Evolutionary conservation across 805 yeast species (phyloP), one percentile per base, ranked within the genome.

Genomic region (Ascoidea asiatica): DNA sequence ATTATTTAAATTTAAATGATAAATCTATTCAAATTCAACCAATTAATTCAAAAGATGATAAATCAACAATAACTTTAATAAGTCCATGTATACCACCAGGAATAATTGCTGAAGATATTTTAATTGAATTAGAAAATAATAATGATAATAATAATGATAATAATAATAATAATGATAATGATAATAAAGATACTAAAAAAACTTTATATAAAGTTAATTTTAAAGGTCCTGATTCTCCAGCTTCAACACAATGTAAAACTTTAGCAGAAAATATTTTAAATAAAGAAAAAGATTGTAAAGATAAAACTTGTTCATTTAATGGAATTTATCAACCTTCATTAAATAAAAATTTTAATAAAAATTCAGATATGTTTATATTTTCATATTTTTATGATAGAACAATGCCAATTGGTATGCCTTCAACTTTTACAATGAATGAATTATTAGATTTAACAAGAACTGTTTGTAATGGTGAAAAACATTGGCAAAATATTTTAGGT

Each of bases 271-370:
- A 72, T 44, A 75, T 87, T 38, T 72, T 92, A 58, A 81, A 85
- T 66, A 90, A 90, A 66, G 95, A 88, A 38, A 70, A 74, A 15
- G 77, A 70, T 49, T 92, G 99, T 70, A 59, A 67, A 1, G 58
- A 69, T 29, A 74, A 77, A 47, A 94, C 98, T 44, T 92, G 99
- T 63, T 85, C 97, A 2, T 92, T 92, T 73, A 87, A 90, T 59
- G 98, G 99, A 58, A 83, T 88, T 43, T 95, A 94, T 63, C 98
- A 92, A 68, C 99, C 99, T 6, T 83, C 95, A 4, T 69, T 92
- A 55, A 77, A 77, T 40, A 75, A 72, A 50, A 79, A 95, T 15
- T 92, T 92, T 72, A 72, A 77, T 44, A 68, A 68, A 45, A 62
- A 75, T 29, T 73, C 79, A 38, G 97, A 92, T 57, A 72, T 92